Evolutionary conservation across 208 protist species (phyloP), one percentile per base, ranked within the genome.

Genomic region (Trypanosoma avium): DNA sequence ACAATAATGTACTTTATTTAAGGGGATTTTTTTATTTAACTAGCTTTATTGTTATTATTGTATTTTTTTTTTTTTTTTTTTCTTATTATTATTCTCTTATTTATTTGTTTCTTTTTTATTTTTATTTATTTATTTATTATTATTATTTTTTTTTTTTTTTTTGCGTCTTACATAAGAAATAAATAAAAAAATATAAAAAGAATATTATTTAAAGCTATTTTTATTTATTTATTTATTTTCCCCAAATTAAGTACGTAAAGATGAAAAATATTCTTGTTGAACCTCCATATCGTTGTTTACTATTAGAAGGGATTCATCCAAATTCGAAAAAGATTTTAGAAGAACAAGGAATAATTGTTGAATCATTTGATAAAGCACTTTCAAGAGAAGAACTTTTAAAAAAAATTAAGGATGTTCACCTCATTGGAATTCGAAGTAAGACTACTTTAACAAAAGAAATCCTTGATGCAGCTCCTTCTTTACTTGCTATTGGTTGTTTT

Each of bases 401-500:
- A 30, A 92, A 88, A 57, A 88, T 97, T 21, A 75, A 77, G 56
- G 75, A 95, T 43, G 79, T 97, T 2, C 83, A 97, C 46, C 83
- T 95, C 29, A 63, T 98, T 10, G 94, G 96, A 36, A 88, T 98
- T 58, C 81, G 95, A 60, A 96, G 83, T 72, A 97, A 97, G 75
- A 97, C 95, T 10, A 79, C 82, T 21, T 45, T 98, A 30, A 92
- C 78, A 8, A 70, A 72, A 33, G 84, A 83, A 26, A 66, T 97
- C 9, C 66, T 98, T 15, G 67, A 84, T n/a, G 36, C 33, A 13
- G 93, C 91, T 0, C 82, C 88, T 8, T 79, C 84, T 24, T 68
- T 98, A 19, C 60, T 97, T 9, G 85, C 84, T 21, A 81, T 98
- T 36, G 94, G 94, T 15, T 98, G 94, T 75, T 98, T 97, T 69